Base-by-base conservation (phyloP, 2,329 filamentous ascomycete species). In the Neonectria hederae region DNA sequence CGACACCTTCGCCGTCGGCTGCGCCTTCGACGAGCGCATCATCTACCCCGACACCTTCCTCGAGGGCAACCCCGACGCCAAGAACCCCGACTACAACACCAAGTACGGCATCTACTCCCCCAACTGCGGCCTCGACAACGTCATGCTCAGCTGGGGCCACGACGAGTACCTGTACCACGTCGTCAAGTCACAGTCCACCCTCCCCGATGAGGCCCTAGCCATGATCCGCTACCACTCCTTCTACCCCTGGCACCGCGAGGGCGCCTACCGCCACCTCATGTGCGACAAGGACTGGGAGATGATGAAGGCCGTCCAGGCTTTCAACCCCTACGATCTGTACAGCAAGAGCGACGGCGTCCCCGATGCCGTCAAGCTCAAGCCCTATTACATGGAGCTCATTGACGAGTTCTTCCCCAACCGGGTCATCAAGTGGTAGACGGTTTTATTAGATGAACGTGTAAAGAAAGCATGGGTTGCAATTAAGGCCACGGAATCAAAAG, bases 221-320 rank as follows among this genome's bases (percentile, higher is more conserved):
- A 97, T 97, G 92, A 96, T 97, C 77, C 85, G 94, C 60, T 97
- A 97, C 81, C 94, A 97, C 81, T 93, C 90, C 6, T 97, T 97
- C 81, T 97, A 97, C 80, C 90, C 94, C 17, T 97, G 93, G 94
- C 94, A 97, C 81, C 88, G 85, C 65, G 90, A 91, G 77, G 90
- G 90, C 59, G 93, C 92, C 7, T 97, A 97, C 81, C 79, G 80
- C 65, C 88, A 93, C 79, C 86, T 97, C 78, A 97, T 97, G 93
- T 86, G 90, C 77, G 89, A 91, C 65, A 90, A 94, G 76, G 94
- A 97, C 73, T 81, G 90, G 78, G 85, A 86, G 73, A 94, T 97
- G 90, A 82, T 97, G 72, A 87, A 88, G 75, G 93, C 93, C 9
- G 93, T 97, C 54, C 86, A 88, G 78, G 92, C 92, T 0, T 97